Base-by-base conservation (phyloP, 148 eudicot species). In the Suaeda aralocaspica region DNA sequence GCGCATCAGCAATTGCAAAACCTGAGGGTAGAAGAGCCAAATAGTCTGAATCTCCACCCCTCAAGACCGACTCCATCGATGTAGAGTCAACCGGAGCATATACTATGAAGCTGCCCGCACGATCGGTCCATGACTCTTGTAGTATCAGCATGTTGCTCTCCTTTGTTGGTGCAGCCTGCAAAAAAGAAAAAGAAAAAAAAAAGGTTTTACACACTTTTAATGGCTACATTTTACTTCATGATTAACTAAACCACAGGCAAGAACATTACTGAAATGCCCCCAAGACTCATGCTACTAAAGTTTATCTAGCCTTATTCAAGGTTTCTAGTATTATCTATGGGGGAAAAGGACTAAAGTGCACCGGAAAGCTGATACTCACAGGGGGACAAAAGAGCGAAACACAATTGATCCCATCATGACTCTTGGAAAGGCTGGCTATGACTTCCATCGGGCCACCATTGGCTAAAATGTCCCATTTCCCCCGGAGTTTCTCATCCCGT, bases 1-100 rank as follows among this genome's bases (percentile, higher is more conserved):
- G 65, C 11, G 65, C 69, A 19, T 80, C 82, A 29, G 78, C 64
- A 5, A 92, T 79, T n/a, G 89, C 80, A 46, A 89, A 88, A 3
- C 98, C 98, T 5, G 91, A 89, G 42, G 98, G 96, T 26, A 88
- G 63, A 36, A 89, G 69, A 36, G 81, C 82, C 53, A 89, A 75
- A n/a, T 66, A 64, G 63, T 82, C 65, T 0, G 88, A 78, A 66
- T 89, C 91, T 28, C 88, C 81, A 9, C 86, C 86, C 45, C 64
- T 59, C 55, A 80, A 61, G 50, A 80, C 77, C 1, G 71, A 41
- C 39, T 71, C 69, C 57, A 83, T 73, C 18, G 81, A 73, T 18
- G 67, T 11, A 8, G 72, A 67, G 72, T 83, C 81, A 36, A 83
- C 79, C 1, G 83, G 86, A 19, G 81, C 81, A 50, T 79, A 83